Evolutionary conservation across 1,284 basidiomycete genomes (phyloP).

Genomic region (Irpex rosettiformis): DNA sequence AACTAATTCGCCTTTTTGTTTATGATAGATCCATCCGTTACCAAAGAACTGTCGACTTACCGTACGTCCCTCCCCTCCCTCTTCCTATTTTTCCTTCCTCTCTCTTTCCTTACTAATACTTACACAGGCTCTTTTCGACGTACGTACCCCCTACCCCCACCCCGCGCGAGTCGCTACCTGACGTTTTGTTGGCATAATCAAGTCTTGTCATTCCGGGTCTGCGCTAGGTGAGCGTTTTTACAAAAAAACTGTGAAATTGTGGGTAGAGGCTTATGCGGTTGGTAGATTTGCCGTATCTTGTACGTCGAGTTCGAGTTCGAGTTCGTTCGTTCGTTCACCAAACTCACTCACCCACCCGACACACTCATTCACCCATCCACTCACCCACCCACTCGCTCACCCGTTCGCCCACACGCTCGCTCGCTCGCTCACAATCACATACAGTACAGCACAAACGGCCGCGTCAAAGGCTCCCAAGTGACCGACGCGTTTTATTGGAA

Average conservation of each 20-base stretch:
- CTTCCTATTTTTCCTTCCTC: neutral
- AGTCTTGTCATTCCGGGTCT: constrained; percentile 66
- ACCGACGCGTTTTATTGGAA: constrained; percentile 30
- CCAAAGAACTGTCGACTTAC: constrained; percentile 66
- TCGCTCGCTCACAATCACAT: no score
- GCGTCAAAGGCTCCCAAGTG: constrained; percentile 49
- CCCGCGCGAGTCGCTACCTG: neutral
- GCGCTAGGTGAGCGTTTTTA: constrained; percentile 43
- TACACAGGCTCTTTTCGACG: constrained; percentile 66
- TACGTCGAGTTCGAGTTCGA: no score
- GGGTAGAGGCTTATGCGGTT: no score
- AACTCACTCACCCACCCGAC: no score
- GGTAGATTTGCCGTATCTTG: constrained; percentile 60
- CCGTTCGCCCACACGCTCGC: no score
- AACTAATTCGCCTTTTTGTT: neutral
- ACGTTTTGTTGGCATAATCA: no score
- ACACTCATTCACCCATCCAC: no score
- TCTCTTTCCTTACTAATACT: neutral
- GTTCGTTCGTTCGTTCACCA: no score
- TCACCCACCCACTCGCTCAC: no score
- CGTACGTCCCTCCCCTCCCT: constrained; percentile 38
- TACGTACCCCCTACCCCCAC: constrained; percentile 30
- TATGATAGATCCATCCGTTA: constrained; percentile 48
- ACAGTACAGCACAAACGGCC: constrained; percentile 64
- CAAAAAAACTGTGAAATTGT: no score